phyloP scores from a whole-genome alignment of 306 rosid genomes.

The Sechiopsis laciniata region DNA sequence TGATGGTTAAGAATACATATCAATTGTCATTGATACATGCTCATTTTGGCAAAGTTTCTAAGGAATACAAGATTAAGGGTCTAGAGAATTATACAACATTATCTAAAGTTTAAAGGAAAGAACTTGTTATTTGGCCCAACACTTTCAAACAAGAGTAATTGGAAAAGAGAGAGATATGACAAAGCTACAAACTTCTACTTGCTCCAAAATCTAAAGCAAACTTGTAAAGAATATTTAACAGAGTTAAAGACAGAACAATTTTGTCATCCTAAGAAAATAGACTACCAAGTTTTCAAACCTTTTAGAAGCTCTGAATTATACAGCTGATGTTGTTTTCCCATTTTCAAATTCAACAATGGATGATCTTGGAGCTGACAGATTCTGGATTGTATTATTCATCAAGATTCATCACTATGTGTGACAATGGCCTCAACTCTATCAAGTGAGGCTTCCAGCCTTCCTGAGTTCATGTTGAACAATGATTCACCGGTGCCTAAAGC shows the following conservation, averaged over 20 bases:
- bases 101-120: too few relatives aligned
- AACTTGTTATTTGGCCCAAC: too few relatives aligned
- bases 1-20: too few relatives aligned
- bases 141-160: neutral
- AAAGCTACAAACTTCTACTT: neutral
- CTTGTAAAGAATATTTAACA: constrained; percentile 3
- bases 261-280: neutral
- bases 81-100: too few relatives aligned
- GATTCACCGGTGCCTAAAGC: constrained; percentile 83
- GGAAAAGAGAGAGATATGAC: neutral
- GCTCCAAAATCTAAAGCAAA: neutral
- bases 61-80: too few relatives aligned
- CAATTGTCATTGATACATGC: too few relatives aligned
- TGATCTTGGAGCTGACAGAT: neutral
- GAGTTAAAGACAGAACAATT: neutral
- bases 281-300: neutral
- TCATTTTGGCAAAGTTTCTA: too few relatives aligned
- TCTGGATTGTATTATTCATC: neutral
- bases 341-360: constrained; percentile 10
- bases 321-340: neutral
- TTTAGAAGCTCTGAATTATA: constrained; percentile 17
- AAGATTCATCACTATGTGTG: constrained; percentile 46
- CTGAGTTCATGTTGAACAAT: constrained; percentile 82
- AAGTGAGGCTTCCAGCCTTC: constrained; percentile 73
- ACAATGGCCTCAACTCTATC: constrained; percentile 86